A percentile compares a stretch with the other conserved stretches of the same genome.
Conservation (phyloP, 2,329 filamentous ascomycete species). For the Nothophaeocryptopus gaeumannii region DNA sequence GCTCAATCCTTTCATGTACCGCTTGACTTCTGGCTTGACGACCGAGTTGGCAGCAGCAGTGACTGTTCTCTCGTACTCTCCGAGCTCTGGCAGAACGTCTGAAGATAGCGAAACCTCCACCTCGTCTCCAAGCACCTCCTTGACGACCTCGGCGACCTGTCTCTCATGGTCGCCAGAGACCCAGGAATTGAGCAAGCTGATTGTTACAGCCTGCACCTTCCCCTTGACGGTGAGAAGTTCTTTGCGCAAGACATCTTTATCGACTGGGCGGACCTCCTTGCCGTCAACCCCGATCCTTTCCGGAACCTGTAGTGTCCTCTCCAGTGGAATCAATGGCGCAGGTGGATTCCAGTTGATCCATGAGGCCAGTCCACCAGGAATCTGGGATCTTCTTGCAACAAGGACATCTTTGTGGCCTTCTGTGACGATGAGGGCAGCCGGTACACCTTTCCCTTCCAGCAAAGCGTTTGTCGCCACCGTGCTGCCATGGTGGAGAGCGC, state of each 20-base stretch:
- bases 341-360: conserved; percentile 30
- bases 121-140: conserved; percentile 25
- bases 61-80: conserved; percentile 29
- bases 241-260: conserved; percentile 23
- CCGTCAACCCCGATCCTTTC: conserved; percentile 28
- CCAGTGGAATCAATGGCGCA: conserved; percentile 27
- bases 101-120: conserved; percentile 28
- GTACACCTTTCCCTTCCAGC: conserved; percentile 28
- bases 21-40: conserved; percentile 30
- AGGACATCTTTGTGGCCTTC: conserved; percentile 31
- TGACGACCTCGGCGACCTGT: conserved; percentile 26
- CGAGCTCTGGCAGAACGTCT: conserved; percentile 28
- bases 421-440: conserved; percentile 28
- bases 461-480: conserved; percentile 29
- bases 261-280: conserved; percentile 23
- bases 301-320: conserved; percentile 26
- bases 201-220: conserved; percentile 29
- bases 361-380: conserved; percentile 27
- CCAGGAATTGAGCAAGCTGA: conserved; percentile 29
- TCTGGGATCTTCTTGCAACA: conserved; percentile 27
- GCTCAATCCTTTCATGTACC: conserved; percentile 25
- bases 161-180: conserved; percentile 28
- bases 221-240: conserved; percentile 28
- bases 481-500: conserved; percentile 27
- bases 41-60: conserved; percentile 29